Evolutionary conservation across 768 basidiomycete species (phyloP).

Genomic region (Rhizopogon vinicolor): DNA sequence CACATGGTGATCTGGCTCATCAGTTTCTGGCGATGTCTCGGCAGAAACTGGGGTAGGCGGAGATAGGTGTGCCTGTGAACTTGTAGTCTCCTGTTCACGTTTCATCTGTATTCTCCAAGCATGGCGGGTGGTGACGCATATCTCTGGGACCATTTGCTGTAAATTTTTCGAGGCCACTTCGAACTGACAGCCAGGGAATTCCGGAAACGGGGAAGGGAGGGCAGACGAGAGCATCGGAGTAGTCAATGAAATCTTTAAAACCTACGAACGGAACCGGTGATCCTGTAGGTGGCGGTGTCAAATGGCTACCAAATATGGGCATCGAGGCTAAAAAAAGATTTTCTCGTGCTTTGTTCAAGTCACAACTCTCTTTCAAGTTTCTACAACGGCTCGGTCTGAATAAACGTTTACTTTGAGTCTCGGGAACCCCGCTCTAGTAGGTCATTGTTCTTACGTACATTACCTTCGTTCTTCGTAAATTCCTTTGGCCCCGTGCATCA

Average conservation of each 20-base stretch:
- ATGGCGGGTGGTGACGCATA: conserved; percentile 24
- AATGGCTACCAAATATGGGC: background rate
- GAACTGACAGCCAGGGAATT: background rate
- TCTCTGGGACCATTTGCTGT: conserved; percentile 8
- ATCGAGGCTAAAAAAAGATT: no score
- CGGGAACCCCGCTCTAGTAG: no score
- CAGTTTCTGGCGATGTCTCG: conserved; percentile 15
- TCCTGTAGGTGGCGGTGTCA: background rate
- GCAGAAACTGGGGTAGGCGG: conserved; percentile 6
- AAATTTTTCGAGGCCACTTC: background rate
- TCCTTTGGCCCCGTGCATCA: no score
- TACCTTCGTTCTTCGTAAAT: no score
- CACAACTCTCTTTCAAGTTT: no score
- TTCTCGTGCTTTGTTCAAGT: no score
- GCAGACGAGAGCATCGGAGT: background rate
- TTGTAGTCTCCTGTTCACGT: conserved; percentile 7
- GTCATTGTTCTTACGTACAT: no score
- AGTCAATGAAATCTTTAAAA: conserved; percentile 1
- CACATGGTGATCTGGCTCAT: conserved; percentile 17
- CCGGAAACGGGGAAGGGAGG: background rate
- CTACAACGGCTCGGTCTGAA: no score
- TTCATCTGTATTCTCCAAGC: conserved; percentile 22
- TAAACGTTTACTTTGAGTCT: no score
- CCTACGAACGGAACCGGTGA: background rate
- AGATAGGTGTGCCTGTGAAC: background rate